Base-by-base conservation (phyloP, 2,329 filamentous ascomycete genomes). In the Cadophora sp. region DNA sequence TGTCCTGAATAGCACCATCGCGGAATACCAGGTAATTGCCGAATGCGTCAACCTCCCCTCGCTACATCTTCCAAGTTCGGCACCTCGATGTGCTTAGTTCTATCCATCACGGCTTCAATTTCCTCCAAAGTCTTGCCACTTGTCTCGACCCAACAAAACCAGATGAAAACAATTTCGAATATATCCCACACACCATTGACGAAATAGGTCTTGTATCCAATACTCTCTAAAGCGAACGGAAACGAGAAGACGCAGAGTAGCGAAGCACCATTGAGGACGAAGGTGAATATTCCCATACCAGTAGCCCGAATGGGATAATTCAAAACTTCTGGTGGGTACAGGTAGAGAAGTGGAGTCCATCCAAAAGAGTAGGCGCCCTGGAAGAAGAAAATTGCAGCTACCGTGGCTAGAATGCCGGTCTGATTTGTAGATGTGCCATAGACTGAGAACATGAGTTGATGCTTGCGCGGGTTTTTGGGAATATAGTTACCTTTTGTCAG, bases 311-410 rank as follows among this genome's bases (percentile, higher is more conserved):
- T 83, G 0, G 81, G 80, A 69, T 83, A 85, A 72, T 83, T 81
- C 73, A 85, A 61, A 9, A 85, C 78, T 73, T 85, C 84, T 0
- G 83, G 79, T 0, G 83, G 82, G 68, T 86, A 86, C 1, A 85
- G 76, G 62, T 80, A 81, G 0, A 82, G 76, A 29, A 86, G 72
- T 2, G 83, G 83, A 7, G 83, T 86, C 82, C 81, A 84, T 0
- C 80, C 83, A n/a, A 86, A 76, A 0, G 79, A 81, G 72, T 86
- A 87, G 64, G 81, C 82, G 0, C 82, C 84, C 65, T 84, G 82
- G 73, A 86, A 86, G 1, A 86, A 75, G 72, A 86, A 86, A 73
- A 86, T 84, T 14, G 81, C 76, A 0, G 82, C 82, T 0, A 85
- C 81, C 12, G 80, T 79, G 6, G 79, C 82, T 67, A 84, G 84